Evolutionary conservation across 2,329 filamentous ascomycete species (phyloP).

Genomic region (Sclerotinia trifoliorum): DNA sequence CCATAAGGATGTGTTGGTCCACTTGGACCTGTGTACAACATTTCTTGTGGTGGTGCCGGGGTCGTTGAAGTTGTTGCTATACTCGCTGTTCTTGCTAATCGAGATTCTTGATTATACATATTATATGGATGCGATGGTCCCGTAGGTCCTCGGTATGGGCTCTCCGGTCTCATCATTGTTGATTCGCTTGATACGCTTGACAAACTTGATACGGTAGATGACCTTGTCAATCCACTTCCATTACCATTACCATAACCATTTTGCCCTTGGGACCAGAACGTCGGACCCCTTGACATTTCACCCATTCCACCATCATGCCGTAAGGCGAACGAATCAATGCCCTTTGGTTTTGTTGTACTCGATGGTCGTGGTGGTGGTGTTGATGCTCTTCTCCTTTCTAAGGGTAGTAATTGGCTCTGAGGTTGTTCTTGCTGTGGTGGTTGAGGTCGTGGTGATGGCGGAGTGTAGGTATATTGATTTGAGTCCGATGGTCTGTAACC

Average conservation of each 20-base stretch:
- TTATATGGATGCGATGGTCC: constrained; percentile 81
- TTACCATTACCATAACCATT: constrained; percentile 3
- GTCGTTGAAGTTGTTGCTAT: constrained; percentile 70
- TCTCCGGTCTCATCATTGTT: constrained; percentile 44
- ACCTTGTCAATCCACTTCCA: constrained; percentile 26
- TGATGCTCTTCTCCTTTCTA: constrained; percentile 32
- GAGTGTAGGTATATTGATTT: constrained; percentile 29
- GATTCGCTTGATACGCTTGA: constrained; percentile 36
- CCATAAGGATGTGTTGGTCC: constrained; percentile 81
- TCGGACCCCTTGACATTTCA: constrained; percentile 31
- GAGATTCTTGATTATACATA: constrained; percentile 79
- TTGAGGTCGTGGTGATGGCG: constrained; percentile 29
- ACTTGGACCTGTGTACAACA: constrained; percentile 57
- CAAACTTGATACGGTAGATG: constrained; percentile 36
- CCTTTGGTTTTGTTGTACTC: constrained; percentile 55
- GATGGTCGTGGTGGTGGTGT: constrained; percentile 47
- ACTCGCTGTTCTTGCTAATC: constrained; percentile 54
- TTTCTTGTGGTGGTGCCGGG: constrained; percentile 52
- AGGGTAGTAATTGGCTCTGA: constrained; percentile 29
- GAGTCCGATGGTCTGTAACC: constrained; percentile 20
- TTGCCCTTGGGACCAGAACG: constrained; percentile 24
- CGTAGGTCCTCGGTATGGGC: constrained; percentile 58
- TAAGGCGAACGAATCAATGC: constrained; percentile 51
- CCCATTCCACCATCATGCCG: constrained; percentile 51
- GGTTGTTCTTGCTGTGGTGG: constrained; percentile 14